A percentile compares a stretch with the other conserved stretches of the same genome.
Conservation (phyloP, 169 alveolate genomes). For the Cryptosporidium ryanae region DNA sequence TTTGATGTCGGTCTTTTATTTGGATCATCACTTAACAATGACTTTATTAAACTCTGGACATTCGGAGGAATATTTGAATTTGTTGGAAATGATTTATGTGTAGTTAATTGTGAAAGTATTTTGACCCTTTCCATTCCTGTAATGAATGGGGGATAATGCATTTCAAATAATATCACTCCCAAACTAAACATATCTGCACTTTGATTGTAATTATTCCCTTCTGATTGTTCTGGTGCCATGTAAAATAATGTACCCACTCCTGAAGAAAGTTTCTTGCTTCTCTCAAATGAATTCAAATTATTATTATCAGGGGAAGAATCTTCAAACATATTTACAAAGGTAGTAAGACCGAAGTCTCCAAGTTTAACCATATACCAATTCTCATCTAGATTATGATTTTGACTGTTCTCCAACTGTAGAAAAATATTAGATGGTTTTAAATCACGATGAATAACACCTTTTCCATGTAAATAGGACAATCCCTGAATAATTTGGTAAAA, state of each 20-base stretch:
- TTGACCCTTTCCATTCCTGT: slow-evolving; percentile 85
- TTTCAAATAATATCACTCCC: slow-evolving; percentile 88
- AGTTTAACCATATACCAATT: slow-evolving; percentile 78
- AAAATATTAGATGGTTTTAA: slow-evolving; percentile 87
- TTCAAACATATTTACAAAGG: slow-evolving; percentile 78
- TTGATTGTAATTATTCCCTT: slow-evolving; percentile 83
- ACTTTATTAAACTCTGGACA: slow-evolving; percentile 21
- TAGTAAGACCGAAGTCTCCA: slow-evolving; percentile 88
- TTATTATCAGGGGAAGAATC: slow-evolving; percentile 7
- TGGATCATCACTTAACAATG: slow-evolving; percentile 50
- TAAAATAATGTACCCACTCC: slow-evolving; percentile 85
- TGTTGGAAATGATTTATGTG: slow-evolving; percentile 9
- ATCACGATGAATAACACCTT: slow-evolving; percentile 87
- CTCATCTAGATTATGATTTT: slow-evolving; percentile 1
- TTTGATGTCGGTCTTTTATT: slow-evolving; percentile 64
- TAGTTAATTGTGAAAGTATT: slow-evolving; percentile 42
- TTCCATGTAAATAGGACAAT: slow-evolving; percentile 86
- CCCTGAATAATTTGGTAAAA: slow-evolving; percentile 86
- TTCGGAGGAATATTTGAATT: slow-evolving; percentile 52
- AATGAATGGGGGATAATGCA: slow-evolving; percentile 85
- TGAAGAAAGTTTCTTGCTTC: slow-evolving; percentile 38
- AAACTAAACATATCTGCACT: slow-evolving; percentile 86
- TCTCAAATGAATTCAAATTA: slow-evolving; percentile 55
- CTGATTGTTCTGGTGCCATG: slow-evolving; percentile 87
- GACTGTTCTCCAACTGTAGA: slow-evolving; percentile 78